These are phyloP conservation scores for Yamadazyma triangularis DNA, from an alignment of 1,139 yeast species.

Conservation along the genomic window DNA sequence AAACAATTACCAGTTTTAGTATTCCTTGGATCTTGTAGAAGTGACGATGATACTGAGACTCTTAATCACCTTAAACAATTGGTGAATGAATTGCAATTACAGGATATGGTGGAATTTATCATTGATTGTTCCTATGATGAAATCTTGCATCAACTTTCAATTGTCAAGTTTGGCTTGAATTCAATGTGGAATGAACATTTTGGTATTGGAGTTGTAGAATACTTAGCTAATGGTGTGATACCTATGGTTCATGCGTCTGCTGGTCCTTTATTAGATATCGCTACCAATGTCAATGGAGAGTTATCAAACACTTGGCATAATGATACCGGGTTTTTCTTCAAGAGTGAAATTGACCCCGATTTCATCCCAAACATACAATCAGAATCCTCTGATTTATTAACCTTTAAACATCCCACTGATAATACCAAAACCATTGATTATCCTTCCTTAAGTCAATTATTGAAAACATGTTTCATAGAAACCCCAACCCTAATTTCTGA, in stretches of 20 bases:
- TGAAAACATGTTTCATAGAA: conserved; percentile 35
- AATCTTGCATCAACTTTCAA: conserved; percentile 51
- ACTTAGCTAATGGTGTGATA: conserved; percentile 78
- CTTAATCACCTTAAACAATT: conserved; percentile 46
- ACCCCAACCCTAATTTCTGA: conserved; percentile 35
- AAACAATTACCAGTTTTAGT: conserved; percentile 48
- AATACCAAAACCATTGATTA: conserved; percentile 17
- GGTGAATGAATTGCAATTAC: conserved; percentile 46
- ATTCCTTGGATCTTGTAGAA: conserved; percentile 82
- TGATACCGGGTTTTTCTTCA: conserved; percentile 73
- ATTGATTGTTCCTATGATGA: conserved; percentile 72
- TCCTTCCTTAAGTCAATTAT: conserved; percentile 36
- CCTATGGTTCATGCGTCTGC: conserved; percentile 91
- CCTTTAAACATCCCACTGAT: conserved; percentile 11
- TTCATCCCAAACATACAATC: conserved; percentile 38
- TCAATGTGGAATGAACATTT: conserved; percentile 99
- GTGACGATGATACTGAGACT: conserved; percentile 57
- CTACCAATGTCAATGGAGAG: conserved; percentile 22
- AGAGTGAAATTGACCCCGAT: conserved; percentile 51
- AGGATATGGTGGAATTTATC: conserved; percentile 54
- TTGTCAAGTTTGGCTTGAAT: conserved; percentile 74
- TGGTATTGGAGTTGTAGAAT: conserved; percentile 96
- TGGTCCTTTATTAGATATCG: conserved; percentile 89
- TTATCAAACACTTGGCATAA: conserved; percentile 27
- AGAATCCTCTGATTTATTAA: conserved; percentile 11